Evolutionary conservation across 106 monocot genomes (phyloP), one percentile per base, ranked within the genome.

Genomic region (Chionographis japonica): DNA sequence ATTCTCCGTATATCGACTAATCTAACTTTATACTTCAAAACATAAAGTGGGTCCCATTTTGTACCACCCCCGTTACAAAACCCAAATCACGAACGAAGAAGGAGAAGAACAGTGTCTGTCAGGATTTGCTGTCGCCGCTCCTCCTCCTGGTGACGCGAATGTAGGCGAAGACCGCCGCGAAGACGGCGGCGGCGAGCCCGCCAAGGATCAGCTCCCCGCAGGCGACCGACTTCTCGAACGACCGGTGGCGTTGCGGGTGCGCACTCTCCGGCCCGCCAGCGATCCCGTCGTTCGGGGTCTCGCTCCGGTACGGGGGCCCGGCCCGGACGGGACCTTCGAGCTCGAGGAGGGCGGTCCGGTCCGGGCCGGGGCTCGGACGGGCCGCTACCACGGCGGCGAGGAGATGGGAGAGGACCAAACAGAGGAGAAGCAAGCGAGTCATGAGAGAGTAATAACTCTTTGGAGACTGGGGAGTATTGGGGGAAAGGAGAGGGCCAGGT

Each of bases 141-240:
- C 52, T 79, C 27, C 66, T 66, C 62, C 74, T 77, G 4, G 85
- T 85, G 52, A 85, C 67, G 4, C 85, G 60, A 71, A 85, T 85
- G 53, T 85, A 85, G 60, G 67, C 78, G 20, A 78, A 76, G 35
- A 85, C 70, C 3, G 85, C 67, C 3, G 67, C 78, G 8, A 85
- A 71, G 20, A 81, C 67, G n/a, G 85, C 70, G 0, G 70, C 69
- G 2, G 77, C 77, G 7, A 85, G 71, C 2, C 81, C 81, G 3
- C 81, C 77, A 3, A 85, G 50, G 39, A 85, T 85, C 11, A 81
- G 56, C 46, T 85, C 81, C 17, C 81, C 85, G 38, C 85, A 81
- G 11, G 85, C 74, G 14, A 81, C 69, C 19, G 77, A 64, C 40
- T 54, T 77, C 56, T 81, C 81, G 43, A 75, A 78, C 15, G 70